A percentile compares a stretch with the other conserved stretches of the same genome.
phyloP scores from a whole-genome alignment of 257 asterid genomes.

The Salvia rosmarinus region DNA sequence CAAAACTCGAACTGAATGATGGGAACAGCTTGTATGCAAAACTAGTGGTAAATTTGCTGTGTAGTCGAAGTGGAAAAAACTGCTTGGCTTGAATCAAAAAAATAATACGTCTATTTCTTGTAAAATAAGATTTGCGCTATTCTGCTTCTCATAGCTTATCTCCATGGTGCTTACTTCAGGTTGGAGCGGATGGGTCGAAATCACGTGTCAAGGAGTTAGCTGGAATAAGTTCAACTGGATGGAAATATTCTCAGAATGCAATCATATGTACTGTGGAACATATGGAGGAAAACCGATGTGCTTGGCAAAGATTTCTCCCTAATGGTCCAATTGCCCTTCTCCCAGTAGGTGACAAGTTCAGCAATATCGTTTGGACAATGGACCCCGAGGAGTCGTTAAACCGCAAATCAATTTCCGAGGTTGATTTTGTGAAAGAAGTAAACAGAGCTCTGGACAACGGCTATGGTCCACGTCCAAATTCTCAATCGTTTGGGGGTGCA shows the following conservation, averaged over 20 bases:
- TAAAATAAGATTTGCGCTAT: neutral
- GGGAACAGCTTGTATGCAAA: constrained; percentile 76
- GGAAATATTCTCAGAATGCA: constrained; percentile 93
- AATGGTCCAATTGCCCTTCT: constrained; percentile 94
- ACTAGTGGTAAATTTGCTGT: constrained; percentile 68
- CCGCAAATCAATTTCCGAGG: constrained; percentile 66
- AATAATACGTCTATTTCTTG: constrained; percentile 2
- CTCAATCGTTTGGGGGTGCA: constrained; percentile 44
- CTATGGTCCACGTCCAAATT: constrained; percentile 79
- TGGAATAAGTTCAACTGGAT: constrained; percentile 85
- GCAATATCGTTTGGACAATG: constrained; percentile 99
- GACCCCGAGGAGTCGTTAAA: constrained; percentile 66
- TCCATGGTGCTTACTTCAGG: constrained; percentile 49
- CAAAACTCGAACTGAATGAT: constrained; percentile 73
- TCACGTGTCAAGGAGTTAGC: constrained; percentile 88
- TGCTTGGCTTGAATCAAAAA: constrained; percentile 8
- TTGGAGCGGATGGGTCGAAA: constrained; percentile 97
- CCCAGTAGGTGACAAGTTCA: constrained; percentile 80
- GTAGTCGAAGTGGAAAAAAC: neutral
- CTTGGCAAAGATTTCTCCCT: constrained; percentile 93
- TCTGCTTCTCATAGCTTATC: constrained; percentile 18
- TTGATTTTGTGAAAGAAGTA: constrained; percentile 66
- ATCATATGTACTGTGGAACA: constrained; percentile 90
- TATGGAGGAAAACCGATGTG: constrained; percentile 58
- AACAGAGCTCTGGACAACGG: constrained; percentile 74